Evolutionary conservation across 192 early-diverging fungal genomes (phyloP).

Genomic region (Neocallimastix lanati): DNA sequence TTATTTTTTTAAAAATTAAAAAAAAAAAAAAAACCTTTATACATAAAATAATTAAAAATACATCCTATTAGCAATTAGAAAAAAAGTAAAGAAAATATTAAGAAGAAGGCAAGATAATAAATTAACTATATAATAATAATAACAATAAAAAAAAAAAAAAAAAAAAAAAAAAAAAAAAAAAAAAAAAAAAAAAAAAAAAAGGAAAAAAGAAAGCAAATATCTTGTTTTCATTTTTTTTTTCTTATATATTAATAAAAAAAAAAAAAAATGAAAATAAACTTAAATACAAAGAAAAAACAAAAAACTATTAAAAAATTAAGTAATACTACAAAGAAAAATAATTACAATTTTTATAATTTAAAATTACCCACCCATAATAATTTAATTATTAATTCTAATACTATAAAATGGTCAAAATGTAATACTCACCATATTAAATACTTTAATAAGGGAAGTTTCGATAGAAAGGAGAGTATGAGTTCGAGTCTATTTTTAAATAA

Average conservation of each 20-base stretch:
- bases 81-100: too few relatives aligned
- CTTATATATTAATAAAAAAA: too few relatives aligned
- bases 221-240: not conserved
- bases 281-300: not conserved
- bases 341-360: not conserved
- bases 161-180: not conserved
- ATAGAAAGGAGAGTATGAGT: not conserved
- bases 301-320: not conserved
- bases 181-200: not conserved
- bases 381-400: not conserved
- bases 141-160: too few relatives aligned
- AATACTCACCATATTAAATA: not conserved
- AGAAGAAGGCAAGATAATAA: too few relatives aligned
- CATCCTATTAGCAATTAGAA: too few relatives aligned
- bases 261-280: not conserved
- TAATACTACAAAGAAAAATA: too few relatives aligned
- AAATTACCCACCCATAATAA: not conserved
- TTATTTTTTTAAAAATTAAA: too few relatives aligned
- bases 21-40: too few relatives aligned
- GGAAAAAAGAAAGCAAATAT: too few relatives aligned
- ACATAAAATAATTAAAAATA: too few relatives aligned
- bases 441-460: not conserved
- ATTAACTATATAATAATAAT: too few relatives aligned
- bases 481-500: not conserved
- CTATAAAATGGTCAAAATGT: not conserved